Base-by-base conservation (phyloP, 495 filamentous ascomycete species). In the Aspergillus conjunctus region DNA sequence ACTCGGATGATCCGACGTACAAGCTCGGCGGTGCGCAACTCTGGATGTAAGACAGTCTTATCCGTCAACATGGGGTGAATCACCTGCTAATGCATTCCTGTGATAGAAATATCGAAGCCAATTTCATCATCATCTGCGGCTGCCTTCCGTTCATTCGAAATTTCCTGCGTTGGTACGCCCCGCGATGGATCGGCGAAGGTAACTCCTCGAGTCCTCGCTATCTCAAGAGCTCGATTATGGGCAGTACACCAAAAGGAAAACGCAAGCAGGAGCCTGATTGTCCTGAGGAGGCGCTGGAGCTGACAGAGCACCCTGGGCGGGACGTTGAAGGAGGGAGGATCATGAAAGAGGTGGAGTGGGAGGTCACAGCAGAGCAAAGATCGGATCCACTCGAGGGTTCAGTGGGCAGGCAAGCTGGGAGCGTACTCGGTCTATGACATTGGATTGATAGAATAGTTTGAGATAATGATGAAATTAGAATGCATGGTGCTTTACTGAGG, bases 281-380 rank as follows among this genome's bases (percentile, higher is more conserved):
- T 4, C 51, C 55, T 3, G 2, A n/a, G 21, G 58, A 61, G 14
- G 58, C 55, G 9, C 26, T 61, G 6, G 58, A 61, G 17, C 44
- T 61, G 9, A 37, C 58, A 7, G 58, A 54, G 30, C 11, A 43
- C 51, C 30, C 15, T 18, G 26, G 51, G 9, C 12, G 12, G 3
- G n/a, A 43, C 9, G 7, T 21, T 49, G 39, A 22, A 21, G 56
- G 34, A 7, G 56, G 50, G 14, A 12, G 56, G 31, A 61, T 61
- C 22, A 37, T 55, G 4, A 61, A 61, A 44, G 58, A 61, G 51
- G 51, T 61, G 31, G 34, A 61, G 51, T 61, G 58, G 58, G 33
- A 49, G 20, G 49, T 54, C 20, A 50, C 51, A 3, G 52, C 43
- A 18, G 58, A 61, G 49, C 44, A 48, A 48, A 21, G 44, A 7